These are phyloP conservation scores for Dothideomycetes sp. DNA, from an alignment of 2,329 filamentous ascomycete genomes.

Conservation along the genomic window DNA sequence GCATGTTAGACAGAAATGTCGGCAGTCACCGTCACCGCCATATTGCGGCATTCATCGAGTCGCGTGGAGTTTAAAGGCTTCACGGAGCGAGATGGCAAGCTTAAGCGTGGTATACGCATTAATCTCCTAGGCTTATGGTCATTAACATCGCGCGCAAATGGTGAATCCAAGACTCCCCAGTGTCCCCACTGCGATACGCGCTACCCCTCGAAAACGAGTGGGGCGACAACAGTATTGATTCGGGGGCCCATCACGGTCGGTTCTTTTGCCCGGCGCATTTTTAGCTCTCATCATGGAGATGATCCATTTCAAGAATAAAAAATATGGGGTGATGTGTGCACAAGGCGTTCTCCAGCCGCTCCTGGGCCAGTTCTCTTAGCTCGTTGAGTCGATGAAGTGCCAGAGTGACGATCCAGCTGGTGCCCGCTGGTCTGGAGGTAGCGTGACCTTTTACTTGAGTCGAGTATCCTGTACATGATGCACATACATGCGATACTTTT, in stretches of 20 bases:
- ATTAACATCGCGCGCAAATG: slow-evolving; percentile 7
- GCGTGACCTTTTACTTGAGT: slow-evolving; percentile 6
- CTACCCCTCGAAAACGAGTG: slow-evolving; percentile 10
- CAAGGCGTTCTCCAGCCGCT: neutral
- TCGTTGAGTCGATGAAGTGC: neutral
- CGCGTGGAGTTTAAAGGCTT: neutral
- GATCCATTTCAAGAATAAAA: neutral
- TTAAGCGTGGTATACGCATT: neutral
- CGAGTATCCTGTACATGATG: too few relatives aligned
- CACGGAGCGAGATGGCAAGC: neutral
- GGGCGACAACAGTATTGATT: too few relatives aligned
- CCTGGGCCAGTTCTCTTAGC: neutral
- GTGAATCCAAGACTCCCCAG: neutral
- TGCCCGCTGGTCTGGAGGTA: too few relatives aligned
- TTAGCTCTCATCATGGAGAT: slow-evolving; percentile 1
- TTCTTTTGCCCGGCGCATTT: slow-evolving; percentile 2
- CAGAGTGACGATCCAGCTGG: slow-evolving; percentile 1
- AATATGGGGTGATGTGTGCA: neutral
- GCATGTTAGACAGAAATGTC: neutral
- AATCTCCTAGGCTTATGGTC: slow-evolving; percentile 5
- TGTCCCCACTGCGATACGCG: slow-evolving; percentile 6
- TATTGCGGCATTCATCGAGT: neutral
- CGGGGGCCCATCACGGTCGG: slow-evolving; percentile 1
- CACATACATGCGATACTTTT: too few relatives aligned
- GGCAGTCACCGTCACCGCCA: slow-evolving; percentile 1